Evolutionary conservation across 1,284 basidiomycete genomes (phyloP), one percentile per base, ranked within the genome.

Genomic region (Farysia itapuensis): DNA sequence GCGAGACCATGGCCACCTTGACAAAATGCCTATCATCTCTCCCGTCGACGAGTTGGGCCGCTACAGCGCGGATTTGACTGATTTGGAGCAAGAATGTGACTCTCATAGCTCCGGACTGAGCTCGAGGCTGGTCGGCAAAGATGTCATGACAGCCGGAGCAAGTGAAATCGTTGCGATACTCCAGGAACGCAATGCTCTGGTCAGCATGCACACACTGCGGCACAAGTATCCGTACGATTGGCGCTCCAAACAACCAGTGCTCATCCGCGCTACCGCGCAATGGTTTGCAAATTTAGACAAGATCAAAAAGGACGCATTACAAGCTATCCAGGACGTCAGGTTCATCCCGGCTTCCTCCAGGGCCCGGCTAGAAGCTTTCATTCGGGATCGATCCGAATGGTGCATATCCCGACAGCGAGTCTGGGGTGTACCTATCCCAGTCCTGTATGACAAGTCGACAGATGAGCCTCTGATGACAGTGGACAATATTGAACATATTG

Each of bases 141-240:
- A 84, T 1, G 89, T 94, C 1, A 77, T 96, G 12, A 81, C 79
- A 5, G 82, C 82, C 5, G 94, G 93, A 0, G 85, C 83, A 3
- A 81, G 89, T 5, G 78, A 81, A 23, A 72, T 93, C 12, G 76
- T 97, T 39, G 79, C 81, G 48, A 49, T 70, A 9, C 45, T 75
- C 12, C 78, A 82, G 39, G 72, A 81, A n/a, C 47, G 67, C 2
- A 84, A 82, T 2, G 80, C 79, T 0, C 75, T 90, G 22, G 85
- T 85, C 47, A 80, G 87, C 40, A 82, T 90, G 70, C 51, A 61
- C n/a, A 81, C 81, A 54, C 83, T 90, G 65, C 84, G 84, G 60
- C 95, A 98, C 79, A 84, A 86, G 37, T 98, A 96, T 75, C 93
- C 95, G 0, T 93, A 92, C 74, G 94, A 99, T 74, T 98, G 94